Base-by-base conservation (phyloP, 495 filamentous ascomycete genomes). In the Penicillium manginii region DNA sequence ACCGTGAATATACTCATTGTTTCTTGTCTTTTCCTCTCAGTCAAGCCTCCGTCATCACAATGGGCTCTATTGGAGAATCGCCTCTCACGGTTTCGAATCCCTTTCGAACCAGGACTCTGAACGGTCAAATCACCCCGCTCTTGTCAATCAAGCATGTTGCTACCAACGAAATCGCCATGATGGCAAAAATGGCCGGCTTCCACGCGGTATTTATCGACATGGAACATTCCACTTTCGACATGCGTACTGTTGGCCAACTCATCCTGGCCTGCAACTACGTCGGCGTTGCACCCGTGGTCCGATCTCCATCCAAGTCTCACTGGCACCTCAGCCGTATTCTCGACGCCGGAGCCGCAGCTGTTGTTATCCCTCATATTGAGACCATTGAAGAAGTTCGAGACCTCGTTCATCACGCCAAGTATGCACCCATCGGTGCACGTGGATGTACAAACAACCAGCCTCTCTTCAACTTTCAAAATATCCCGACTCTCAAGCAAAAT, bases 201-300 rank as follows among this genome's bases (percentile, higher is more conserved):
- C 62, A 73, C 21, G 71, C 57, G 12, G 40, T 70, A n/a, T 70
- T 73, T 57, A 70, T 73, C 32, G 71, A 73, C 54, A 63, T 73
- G 59, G 68, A 73, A 39, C 71, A 73, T 45, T 63, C 60, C 12
- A 50, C 64, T 3, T 50, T 72, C 0, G 40, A 51, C 37, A 26
- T 73, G 22, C 63, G 58, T 43, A 21, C 48, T 0, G 58, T 65
- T 12, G 22, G 57, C 7, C 71, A 73, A 39, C 58, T 73, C 6
- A 68, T 67, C 35, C 58, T 73, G 17, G 66, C 71, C 33, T 66
- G 64, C 57, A 66, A 64, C 57, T 61, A 61, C 35, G 62, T 58
- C 40, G 67, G 66, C 6, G 39, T 72, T 19, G 62, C 71, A 0
- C 63, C 71, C 12, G 59, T 74, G 4, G 69, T 74, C 15, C 66